Base-by-base conservation (phyloP, 2,329 filamentous ascomycete genomes). In the Penicillium sp. region DNA sequence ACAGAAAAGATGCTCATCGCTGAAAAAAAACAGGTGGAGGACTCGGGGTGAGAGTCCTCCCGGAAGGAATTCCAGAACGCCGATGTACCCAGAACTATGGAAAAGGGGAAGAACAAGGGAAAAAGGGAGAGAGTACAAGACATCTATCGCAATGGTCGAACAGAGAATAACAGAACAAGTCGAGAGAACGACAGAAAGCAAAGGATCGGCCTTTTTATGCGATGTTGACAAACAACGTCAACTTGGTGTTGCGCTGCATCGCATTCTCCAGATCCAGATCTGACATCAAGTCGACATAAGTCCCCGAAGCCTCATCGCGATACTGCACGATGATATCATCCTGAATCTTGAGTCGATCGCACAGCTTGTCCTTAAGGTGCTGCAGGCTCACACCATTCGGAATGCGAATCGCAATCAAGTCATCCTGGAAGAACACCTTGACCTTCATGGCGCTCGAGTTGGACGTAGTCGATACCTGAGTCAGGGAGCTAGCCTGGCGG, bases 341-440 rank as follows among this genome's bases (percentile, higher is more conserved):
- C 10, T 85, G 82, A 54, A 96, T 84, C 79, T 93, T 93, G 66
- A 96, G 84, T 48, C 95, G 86, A 69, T 97, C 92, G 53, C 87
- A 85, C 61, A 98, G 87, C 78, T 95, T 96, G 67, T 93, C 89
- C 69, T 89, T 89, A 8, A 99, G 83, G 63, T 92, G 89, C 56
- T 85, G 82, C 76, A 89, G 95, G 57, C 85, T 85, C 70, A 96
- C 92, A 57, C 96, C 90, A 1, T 85, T 85, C 0, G 94, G 90
- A 58, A 98, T 92, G 37, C 93, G 89, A 70, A 99, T 93, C 48
- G 95, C 91, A 67, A 97, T 94, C 59, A 96, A 87, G 68, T 97
- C 94, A 62, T 93, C 90, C 66, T 94, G 91, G 80, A 92, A 97
- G 80, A 91, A 95, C 57, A 97, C 89, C 80, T 98, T 98, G 75